These are phyloP conservation scores for Penicillium sp. DNA, from an alignment of 2,329 filamentous ascomycete species.

Conservation along the genomic window DNA sequence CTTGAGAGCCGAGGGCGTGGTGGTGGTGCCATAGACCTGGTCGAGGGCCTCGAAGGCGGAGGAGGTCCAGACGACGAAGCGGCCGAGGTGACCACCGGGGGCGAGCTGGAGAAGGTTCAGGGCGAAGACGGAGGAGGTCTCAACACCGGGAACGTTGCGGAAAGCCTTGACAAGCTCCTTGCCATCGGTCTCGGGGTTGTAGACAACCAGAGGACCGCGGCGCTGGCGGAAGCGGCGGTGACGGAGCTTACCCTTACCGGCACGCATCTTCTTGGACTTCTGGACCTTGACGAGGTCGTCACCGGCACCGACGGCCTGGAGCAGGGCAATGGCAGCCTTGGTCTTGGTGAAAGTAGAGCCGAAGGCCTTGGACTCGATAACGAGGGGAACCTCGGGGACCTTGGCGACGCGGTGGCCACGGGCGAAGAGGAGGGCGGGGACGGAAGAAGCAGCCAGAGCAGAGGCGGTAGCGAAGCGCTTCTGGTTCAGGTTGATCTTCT, in stretches of 20 bases:
- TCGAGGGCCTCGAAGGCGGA: conserved; percentile 94
- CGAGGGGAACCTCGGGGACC: conserved; percentile 94
- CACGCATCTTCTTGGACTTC: conserved; percentile 91
- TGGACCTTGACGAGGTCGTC: conserved; percentile 92
- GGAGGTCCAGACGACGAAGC: conserved; percentile 99
- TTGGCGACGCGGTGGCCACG: conserved; percentile 92
- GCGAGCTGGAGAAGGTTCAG: conserved; percentile 99
- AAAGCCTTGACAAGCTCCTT: conserved; percentile 90
- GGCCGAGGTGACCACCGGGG: conserved; percentile 95
- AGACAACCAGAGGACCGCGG: conserved; percentile 95
- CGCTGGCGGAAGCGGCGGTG: conserved; percentile 95
- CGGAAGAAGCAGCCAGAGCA: conserved; percentile 92
- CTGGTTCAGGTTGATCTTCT: conserved; percentile 99
- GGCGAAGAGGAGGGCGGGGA: conserved; percentile 88
- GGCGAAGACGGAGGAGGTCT: conserved; percentile 88
- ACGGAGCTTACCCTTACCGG: conserved; percentile 98
- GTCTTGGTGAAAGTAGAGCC: conserved; percentile 79
- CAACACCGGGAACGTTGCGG: conserved; percentile 98
- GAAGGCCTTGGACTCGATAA: conserved; percentile 87
- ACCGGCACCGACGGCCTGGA: conserved; percentile 86
- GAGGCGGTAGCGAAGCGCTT: conserved; percentile 97
- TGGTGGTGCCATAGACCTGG: conserved; percentile 92
- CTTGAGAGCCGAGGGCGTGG: conserved; percentile 84
- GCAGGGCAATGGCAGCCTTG: conserved; percentile 74
- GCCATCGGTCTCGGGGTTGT: conserved; percentile 91